phyloP scores from a whole-genome alignment of 2,329 filamentous ascomycete genomes.

The Apiospora marii region DNA sequence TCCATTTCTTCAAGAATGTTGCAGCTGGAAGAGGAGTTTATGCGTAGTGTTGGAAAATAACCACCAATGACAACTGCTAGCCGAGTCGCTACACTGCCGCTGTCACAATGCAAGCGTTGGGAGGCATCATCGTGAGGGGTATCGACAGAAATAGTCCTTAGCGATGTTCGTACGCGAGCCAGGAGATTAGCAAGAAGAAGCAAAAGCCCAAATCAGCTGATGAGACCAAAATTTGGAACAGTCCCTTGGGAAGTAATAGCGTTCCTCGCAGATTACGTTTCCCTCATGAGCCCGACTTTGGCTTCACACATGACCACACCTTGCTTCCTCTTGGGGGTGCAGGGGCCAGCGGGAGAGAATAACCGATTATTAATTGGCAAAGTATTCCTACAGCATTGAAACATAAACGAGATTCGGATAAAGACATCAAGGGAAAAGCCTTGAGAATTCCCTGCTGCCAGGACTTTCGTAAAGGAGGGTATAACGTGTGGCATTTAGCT shows the following conservation, averaged over 20 bases:
- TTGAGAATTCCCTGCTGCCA: not conserved
- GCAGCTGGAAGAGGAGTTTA: slow-evolving; percentile 14
- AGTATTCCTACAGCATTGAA: not conserved
- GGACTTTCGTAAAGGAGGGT: not conserved
- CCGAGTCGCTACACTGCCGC: not conserved
- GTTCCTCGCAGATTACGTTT: slow-evolving; percentile 8
- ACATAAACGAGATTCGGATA: not conserved
- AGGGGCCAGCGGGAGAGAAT: not conserved
- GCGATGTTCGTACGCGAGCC: not conserved
- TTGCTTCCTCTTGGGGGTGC: slow-evolving; percentile 15
- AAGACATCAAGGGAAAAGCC: not conserved
- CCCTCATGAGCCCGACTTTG: not conserved
- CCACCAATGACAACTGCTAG: not conserved
- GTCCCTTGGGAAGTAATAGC: not conserved
- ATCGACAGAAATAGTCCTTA: not conserved
- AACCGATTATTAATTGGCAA: slow-evolving; percentile 8
- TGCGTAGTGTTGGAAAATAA: not conserved
- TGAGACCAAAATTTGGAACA: not conserved
- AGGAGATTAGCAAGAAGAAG: not conserved
- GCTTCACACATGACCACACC: slow-evolving; percentile 11
- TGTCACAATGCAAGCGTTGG: not conserved
- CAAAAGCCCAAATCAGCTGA: not conserved
- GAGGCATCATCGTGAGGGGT: not conserved
- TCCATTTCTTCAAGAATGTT: not conserved
- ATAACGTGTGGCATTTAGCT: slow-evolving; percentile 2